Evolutionary conservation across 108 stramenopile species (phyloP).

Genomic region (Asterionellopsis glacialis): DNA sequence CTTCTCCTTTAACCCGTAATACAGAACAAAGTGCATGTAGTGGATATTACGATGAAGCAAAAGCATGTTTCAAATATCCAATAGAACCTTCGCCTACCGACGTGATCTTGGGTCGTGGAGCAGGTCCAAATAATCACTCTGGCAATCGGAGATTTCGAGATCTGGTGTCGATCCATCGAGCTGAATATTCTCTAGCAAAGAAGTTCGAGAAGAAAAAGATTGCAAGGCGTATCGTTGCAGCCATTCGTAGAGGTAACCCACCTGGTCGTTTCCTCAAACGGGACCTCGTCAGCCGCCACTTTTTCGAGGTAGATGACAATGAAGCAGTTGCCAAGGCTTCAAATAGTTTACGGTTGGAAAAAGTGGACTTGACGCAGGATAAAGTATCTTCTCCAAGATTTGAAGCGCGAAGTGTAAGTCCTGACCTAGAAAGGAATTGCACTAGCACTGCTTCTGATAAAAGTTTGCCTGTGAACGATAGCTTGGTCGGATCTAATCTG

Average conservation of each 20-base stretch:
- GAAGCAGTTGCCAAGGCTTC: not conserved
- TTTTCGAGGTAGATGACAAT: not conserved
- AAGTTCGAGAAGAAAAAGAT: slow-evolving; percentile 24
- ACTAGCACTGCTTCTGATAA: no score
- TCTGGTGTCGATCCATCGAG: not conserved
- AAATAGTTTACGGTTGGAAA: no score
- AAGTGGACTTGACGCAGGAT: no score
- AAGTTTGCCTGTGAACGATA: no score
- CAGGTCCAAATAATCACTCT: slow-evolving; percentile 29
- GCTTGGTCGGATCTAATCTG: no score
- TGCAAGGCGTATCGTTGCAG: slow-evolving; percentile 54
- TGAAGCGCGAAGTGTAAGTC: no score
- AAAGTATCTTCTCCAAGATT: no score
- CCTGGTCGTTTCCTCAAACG: slow-evolving; percentile 65
- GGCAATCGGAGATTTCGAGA: slow-evolving; percentile 36
- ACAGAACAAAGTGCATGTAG: no score
- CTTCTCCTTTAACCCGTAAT: no score
- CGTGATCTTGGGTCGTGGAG: slow-evolving; percentile 40
- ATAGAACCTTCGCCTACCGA: slow-evolving; percentile 11
- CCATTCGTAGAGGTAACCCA: slow-evolving; percentile 19
- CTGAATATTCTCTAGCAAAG: not conserved
- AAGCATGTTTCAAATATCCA: no score
- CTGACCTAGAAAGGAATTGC: no score
- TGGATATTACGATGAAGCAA: no score
- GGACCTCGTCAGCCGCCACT: not conserved